Percentiles rank a stretch among this genome's conserved stretches.
These are phyloP conservation scores for Acacia crassicarpa DNA, from an alignment of 306 rosid species.

Conservation along the genomic window DNA sequence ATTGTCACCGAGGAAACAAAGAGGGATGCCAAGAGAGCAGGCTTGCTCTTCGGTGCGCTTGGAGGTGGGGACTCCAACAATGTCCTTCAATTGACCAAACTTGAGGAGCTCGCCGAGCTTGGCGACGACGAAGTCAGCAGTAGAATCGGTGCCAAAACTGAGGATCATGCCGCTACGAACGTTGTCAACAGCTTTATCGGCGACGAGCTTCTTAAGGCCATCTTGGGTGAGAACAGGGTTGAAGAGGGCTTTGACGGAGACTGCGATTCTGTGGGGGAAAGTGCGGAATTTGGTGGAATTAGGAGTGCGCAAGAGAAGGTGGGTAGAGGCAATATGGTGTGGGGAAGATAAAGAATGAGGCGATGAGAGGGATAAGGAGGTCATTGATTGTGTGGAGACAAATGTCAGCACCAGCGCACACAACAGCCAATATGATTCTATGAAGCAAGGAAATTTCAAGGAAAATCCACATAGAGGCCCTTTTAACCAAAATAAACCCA, in stretches of 20 bases:
- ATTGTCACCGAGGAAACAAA: slow-evolving; percentile 71
- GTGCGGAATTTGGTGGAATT: slow-evolving; percentile 48
- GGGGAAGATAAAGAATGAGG: slow-evolving; percentile 57
- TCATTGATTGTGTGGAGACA: slow-evolving; percentile 45
- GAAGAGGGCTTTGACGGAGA: slow-evolving; percentile 54
- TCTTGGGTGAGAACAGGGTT: slow-evolving; percentile 69
- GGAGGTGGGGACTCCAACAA: slow-evolving; percentile 76
- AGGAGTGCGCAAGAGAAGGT: slow-evolving; percentile 51
- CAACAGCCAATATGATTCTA: background rate
- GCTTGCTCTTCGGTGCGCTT: slow-evolving; percentile 91
- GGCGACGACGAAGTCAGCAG: slow-evolving; percentile 85
- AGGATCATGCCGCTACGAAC: slow-evolving; percentile 84
- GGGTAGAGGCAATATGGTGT: slow-evolving; percentile 48
- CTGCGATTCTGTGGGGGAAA: slow-evolving; percentile 19
- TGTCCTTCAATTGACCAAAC: slow-evolving; percentile 60
- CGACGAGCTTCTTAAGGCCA: slow-evolving; percentile 79
- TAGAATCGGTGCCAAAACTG: slow-evolving; percentile 89
- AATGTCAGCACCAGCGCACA: background rate
- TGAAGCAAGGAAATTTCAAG: background rate
- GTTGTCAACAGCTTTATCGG: slow-evolving; percentile 80
- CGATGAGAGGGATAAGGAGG: slow-evolving; percentile 62
- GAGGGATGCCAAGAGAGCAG: slow-evolving; percentile 70
- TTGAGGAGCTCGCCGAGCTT: slow-evolving; percentile 66
- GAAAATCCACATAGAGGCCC: too few species aligned
- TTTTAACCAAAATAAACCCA: too few species aligned